A percentile compares a stretch with the other conserved stretches of the same genome.
phyloP scores from a whole-genome alignment of 768 basidiomycete species.

The Clitopilus hobsonii region DNA sequence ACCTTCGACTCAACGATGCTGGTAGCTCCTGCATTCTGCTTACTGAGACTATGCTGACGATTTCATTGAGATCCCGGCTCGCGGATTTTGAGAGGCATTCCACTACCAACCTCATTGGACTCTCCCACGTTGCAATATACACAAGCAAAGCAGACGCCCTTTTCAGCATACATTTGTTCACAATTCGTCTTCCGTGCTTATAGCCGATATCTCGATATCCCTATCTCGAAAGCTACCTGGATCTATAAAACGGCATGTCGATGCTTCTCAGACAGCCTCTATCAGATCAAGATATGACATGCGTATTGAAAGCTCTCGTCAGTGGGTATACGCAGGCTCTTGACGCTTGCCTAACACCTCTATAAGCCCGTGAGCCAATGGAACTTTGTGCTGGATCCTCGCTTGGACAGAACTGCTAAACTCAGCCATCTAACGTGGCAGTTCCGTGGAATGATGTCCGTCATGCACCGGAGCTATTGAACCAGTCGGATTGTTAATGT shows the following conservation, averaged over 20 bases:
- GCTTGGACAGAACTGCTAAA: not conserved
- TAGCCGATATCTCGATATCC: not conserved
- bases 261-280: not conserved
- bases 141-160: not conserved
- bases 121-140: not conserved
- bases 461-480: not conserved
- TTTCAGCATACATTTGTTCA: not conserved
- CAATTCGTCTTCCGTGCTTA: not conserved
- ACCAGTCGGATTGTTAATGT: not conserved
- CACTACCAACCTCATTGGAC: not conserved
- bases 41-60: not conserved
- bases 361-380: constrained; percentile 1
- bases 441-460: constrained; percentile 11
- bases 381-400: not conserved
- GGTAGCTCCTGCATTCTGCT: not conserved
- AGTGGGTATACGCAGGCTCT: not conserved
- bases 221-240: not conserved
- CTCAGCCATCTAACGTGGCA: not conserved
- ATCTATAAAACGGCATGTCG: not conserved
- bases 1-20: not conserved
- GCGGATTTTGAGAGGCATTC: not conserved
- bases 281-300: not conserved
- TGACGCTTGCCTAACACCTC: constrained; percentile 2
- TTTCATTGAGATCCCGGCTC: not conserved
- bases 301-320: not conserved